Evolutionary conservation across 495 filamentous ascomycete genomes (phyloP).

Genomic region (Tetracladium setigerum): DNA sequence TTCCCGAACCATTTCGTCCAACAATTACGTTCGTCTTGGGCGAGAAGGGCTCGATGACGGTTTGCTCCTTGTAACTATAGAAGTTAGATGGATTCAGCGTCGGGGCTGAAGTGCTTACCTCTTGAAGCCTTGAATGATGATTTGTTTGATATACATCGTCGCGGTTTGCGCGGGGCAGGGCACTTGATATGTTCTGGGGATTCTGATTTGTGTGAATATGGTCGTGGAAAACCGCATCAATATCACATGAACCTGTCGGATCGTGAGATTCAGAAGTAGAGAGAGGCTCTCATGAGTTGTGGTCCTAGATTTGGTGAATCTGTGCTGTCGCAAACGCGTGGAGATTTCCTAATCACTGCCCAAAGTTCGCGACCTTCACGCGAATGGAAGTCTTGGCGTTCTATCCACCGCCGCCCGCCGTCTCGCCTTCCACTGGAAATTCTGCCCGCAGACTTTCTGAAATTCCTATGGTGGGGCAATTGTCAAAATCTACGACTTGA

Average conservation of each 20-base stretch:
- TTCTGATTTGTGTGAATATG: too few relatives aligned
- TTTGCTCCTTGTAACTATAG: constrained; percentile 95
- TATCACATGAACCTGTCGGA: too few relatives aligned
- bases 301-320: background rate
- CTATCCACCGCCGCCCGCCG: background rate
- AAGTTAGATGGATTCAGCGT: constrained; percentile 4
- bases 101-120: constrained; percentile 52
- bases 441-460: background rate
- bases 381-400: background rate
- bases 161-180: constrained; percentile 5
- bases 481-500: background rate
- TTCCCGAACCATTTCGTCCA: constrained; percentile 96
- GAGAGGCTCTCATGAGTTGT: too few relatives aligned
- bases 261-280: too few relatives aligned
- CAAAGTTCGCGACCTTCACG: background rate
- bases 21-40: constrained; percentile 98
- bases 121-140: constrained; percentile 99
- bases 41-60: constrained; percentile 96
- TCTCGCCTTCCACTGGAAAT: background rate
- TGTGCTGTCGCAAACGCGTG: constrained; percentile 9
- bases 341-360: background rate
- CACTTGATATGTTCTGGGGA: background rate
- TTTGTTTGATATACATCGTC: constrained; percentile 96
- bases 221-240: too few relatives aligned
- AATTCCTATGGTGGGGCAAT: background rate